Conservation (phyloP, 176 grass and related monocot genomes). For the Oryza nivara region DNA sequence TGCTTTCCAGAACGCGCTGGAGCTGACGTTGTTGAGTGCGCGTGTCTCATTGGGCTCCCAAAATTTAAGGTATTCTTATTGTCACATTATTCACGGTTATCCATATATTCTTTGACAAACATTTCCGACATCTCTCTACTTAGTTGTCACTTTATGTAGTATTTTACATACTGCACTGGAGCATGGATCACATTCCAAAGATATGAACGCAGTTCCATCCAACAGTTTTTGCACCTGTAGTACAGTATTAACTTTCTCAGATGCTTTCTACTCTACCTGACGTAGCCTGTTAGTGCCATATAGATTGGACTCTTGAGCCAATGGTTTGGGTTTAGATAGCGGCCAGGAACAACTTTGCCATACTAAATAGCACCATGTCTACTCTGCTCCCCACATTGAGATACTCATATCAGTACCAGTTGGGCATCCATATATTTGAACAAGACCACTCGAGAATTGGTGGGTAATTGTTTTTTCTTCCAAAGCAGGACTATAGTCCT, state of each 20-base stretch:
- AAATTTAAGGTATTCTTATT: slow-evolving; percentile 77
- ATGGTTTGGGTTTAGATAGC: slow-evolving; percentile 20
- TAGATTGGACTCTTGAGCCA: slow-evolving; percentile 19
- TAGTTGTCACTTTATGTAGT: neutral
- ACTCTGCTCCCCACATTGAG: slow-evolving; percentile 29
- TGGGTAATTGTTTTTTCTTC: neutral
- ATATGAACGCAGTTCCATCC: neutral
- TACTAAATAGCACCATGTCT: slow-evolving; percentile 30
- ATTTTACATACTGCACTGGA: neutral
- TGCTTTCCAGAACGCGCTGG: slow-evolving; percentile 73
- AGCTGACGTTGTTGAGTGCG: slow-evolving; percentile 84
- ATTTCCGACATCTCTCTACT: neutral
- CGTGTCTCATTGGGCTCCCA: slow-evolving; percentile 85
- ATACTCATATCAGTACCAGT: slow-evolving; percentile 32
- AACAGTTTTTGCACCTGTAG: slow-evolving; percentile 5
- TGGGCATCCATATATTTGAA: neutral
- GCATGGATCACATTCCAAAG: slow-evolving; percentile 12
- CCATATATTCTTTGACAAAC: neutral
- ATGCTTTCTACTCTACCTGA: slow-evolving; percentile 17
- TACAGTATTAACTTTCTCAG: slow-evolving; percentile 10
- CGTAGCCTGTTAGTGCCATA: neutral
- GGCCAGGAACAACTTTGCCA: slow-evolving; percentile 20
- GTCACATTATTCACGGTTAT: neutral
- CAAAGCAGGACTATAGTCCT: neutral
- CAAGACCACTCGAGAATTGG: neutral